Evolutionary conservation across 2,329 filamentous ascomycete species (phyloP), one percentile per base, ranked within the genome.

Genomic region (Madurella mycetomatis): DNA sequence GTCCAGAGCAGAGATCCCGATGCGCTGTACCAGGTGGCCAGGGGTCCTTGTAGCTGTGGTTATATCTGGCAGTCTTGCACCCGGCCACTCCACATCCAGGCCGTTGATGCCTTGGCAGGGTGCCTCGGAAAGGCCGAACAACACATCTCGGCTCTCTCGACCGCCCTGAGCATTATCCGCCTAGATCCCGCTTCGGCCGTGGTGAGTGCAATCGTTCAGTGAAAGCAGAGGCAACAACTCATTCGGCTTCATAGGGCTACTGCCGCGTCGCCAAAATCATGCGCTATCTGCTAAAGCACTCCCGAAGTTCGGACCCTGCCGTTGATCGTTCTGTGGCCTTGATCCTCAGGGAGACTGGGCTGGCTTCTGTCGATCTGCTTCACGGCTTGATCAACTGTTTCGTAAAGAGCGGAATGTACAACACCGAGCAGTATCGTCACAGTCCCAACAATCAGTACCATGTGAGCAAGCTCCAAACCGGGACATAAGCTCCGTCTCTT

Each of bases 41-140:
- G 19, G 4, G 12, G 32, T 9, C 59, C 54, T 7, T 64, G 62
- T 51, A n/a, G 48, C 13, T 64, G 62, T 43, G 62, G 58, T 5
- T 62, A 59, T 39, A 4, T 13, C 8, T 64, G 62, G 62, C 61
- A 59, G 13, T 51, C 49, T 1, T 64, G 62, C 40, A 13, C 44
- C 18, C 43, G 19, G 5, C 48, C 43, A 11, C 37, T 47, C 11
- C 62, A 64, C 41, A 39, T 54, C 13, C n/a, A 54, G 9, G 58
- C 57, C 9, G 39, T 64, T 5, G 62, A 65, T 32, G 40, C 30
- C 1, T 49, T 64, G 9, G 58, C 58, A 11, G 53, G 60, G 9
- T 61, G 56, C 18, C 57, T 58, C 11, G 52, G 50, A 17, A 54
- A 52, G 17, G 53, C 55, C 9, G 43, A 47, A 7, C 53, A 60